A percentile compares a stretch with the other conserved stretches of the same genome.
These are phyloP conservation scores for Metschnikowia lunata DNA, from an alignment of 805 yeast species.

Conservation along the genomic window DNA sequence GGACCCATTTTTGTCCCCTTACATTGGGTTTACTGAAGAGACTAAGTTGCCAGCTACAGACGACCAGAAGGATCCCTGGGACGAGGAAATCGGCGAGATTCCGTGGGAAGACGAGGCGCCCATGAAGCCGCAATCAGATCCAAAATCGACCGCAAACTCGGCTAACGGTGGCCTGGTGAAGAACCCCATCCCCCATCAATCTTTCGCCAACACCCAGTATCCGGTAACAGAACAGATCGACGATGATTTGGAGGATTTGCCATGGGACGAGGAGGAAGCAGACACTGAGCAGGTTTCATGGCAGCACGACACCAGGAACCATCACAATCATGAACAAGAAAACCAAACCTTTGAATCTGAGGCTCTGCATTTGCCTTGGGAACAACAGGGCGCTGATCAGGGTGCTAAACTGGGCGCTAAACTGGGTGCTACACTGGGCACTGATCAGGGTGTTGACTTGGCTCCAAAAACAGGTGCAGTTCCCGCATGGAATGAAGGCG, in stretches of 20 bases:
- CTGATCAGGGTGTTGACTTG: no score
- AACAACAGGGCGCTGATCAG: neutral
- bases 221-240: neutral
- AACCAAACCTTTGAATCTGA: neutral
- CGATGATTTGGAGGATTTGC: constrained; percentile 7
- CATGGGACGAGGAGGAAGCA: constrained; percentile 10
- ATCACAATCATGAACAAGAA: neutral
- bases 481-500: no score
- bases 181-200: no score
- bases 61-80: constrained; percentile 13
- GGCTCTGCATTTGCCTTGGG: neutral
- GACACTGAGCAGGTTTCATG: neutral
- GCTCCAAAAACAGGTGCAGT: no score
- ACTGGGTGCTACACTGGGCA: no score
- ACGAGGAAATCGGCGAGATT: constrained; percentile 16
- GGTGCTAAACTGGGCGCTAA: no score
- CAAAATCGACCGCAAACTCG: no score
- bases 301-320: neutral
- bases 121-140: neutral
- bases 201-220: no score
- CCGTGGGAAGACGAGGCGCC: constrained; percentile 16
- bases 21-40: neutral
- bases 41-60: neutral
- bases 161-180: no score
- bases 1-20: neutral